Percentiles rank a stretch among this genome's conserved stretches.
Conservation (phyloP, 305 asterid species). For the Ilex paraguariensis region DNA sequence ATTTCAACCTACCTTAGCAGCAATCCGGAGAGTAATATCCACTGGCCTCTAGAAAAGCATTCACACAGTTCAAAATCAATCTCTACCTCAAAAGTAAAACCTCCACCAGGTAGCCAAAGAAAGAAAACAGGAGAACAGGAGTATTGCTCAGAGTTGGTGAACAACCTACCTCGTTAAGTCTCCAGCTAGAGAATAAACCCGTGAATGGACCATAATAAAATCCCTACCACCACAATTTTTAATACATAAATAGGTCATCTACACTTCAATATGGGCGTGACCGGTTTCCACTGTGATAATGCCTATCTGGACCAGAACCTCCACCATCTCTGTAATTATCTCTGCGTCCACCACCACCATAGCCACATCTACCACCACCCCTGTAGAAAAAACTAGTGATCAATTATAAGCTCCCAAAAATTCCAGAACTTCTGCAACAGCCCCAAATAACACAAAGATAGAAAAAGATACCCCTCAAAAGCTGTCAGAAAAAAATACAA, state of each 20-base stretch:
- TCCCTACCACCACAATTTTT: conserved; percentile 60
- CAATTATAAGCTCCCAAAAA: too few species aligned
- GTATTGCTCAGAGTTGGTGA: conserved; percentile 45
- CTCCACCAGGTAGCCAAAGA: conserved; percentile 42
- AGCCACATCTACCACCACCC: conserved; percentile 95
- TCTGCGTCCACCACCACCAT: conserved; percentile 79
- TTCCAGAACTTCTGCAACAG: too few species aligned
- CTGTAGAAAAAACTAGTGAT: conserved; percentile 23
- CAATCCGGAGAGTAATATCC: conserved; percentile 77
- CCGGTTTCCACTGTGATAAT: conserved; percentile 89
- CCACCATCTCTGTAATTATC: conserved; percentile 86
- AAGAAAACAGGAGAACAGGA: conserved; percentile 36
- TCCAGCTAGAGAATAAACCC: conserved; percentile 71
- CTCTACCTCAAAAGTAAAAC: conserved; percentile 28
- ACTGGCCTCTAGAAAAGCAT: conserved; percentile 85
- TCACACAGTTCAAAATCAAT: conserved; percentile 71
- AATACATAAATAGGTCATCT: conserved; percentile 56
- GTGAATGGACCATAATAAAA: conserved; percentile 59
- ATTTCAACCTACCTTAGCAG: conserved; percentile 83
- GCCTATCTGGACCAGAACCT: conserved; percentile 91
- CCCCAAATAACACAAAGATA: too few species aligned
- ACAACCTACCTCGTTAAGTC: conserved; percentile 86
- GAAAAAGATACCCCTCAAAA: too few species aligned
- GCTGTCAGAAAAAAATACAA: too few species aligned
- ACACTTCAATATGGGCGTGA: conserved; percentile 80